Conservation (phyloP, 805 yeast genomes). For the Metschnikowia kunwiensis region DNA sequence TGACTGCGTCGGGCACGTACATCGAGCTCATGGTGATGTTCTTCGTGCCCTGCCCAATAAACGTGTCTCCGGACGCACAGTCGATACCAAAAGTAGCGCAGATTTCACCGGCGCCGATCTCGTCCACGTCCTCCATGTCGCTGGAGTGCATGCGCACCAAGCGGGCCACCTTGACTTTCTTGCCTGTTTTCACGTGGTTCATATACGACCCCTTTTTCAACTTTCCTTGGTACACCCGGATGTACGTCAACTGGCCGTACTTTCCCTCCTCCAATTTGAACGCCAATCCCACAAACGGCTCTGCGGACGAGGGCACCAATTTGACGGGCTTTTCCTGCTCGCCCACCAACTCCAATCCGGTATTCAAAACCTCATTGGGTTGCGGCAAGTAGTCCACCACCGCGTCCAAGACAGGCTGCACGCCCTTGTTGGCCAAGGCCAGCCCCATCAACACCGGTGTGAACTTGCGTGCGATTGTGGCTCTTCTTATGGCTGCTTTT, state of each 20-base stretch:
- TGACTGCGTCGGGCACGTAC: slow-evolving; percentile 99
- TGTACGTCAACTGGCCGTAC: slow-evolving; percentile 95
- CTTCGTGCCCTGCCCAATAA: slow-evolving; percentile 72
- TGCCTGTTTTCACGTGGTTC: slow-evolving; percentile 86
- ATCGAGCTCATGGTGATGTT: slow-evolving; percentile 92
- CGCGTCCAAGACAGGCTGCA: slow-evolving; percentile 93
- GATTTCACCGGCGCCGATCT: slow-evolving; percentile 96
- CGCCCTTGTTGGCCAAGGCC: slow-evolving; percentile 93
- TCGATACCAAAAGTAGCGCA: slow-evolving; percentile 99
- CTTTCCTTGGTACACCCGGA: slow-evolving; percentile 95
- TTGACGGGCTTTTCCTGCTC: slow-evolving; percentile 55
- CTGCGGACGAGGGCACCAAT: slow-evolving; percentile 64
- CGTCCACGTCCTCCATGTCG: slow-evolving; percentile 97
- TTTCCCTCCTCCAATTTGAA: slow-evolving; percentile 98
- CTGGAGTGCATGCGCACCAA: slow-evolving; percentile 98
- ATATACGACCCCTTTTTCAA: slow-evolving; percentile 87
- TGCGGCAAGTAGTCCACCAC: slow-evolving; percentile 94
- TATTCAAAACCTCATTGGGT: slow-evolving; percentile 89
- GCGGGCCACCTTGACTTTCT: slow-evolving; percentile 88
- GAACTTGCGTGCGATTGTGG: slow-evolving; percentile 92
- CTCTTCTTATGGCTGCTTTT: slow-evolving; percentile 83
- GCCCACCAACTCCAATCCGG: slow-evolving; percentile 79
- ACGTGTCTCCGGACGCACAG: slow-evolving; percentile 98
- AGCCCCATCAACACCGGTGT: slow-evolving; percentile 99
- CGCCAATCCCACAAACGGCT: slow-evolving; percentile 95